These are phyloP conservation scores for Annulohypoxylon maeteangense DNA, from an alignment of 495 filamentous ascomycete species.

Conservation along the genomic window DNA sequence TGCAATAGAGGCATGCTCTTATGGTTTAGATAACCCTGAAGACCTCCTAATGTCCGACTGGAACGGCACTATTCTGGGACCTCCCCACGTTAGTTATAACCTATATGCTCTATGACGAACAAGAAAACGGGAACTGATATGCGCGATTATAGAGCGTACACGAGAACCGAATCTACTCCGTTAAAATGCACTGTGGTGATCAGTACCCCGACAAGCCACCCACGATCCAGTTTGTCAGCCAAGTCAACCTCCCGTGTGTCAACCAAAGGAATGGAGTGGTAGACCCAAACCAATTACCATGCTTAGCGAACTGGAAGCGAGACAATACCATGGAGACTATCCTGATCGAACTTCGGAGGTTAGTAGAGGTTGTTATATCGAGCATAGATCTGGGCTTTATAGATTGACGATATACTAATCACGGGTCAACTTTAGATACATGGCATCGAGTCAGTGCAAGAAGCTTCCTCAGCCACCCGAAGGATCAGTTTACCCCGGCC, in stretches of 20 bases:
- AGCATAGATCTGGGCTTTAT: too few relatives aligned
- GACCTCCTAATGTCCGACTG: constrained; percentile 98
- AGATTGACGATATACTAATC: constrained; percentile 36
- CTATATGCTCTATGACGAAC: not conserved
- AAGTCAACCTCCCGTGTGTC: constrained; percentile 95
- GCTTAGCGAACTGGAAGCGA: constrained; percentile 87
- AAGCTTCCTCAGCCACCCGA: constrained; percentile 95
- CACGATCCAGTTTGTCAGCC: constrained; percentile 87
- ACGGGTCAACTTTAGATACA: constrained; percentile 68
- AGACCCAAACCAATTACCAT: constrained; percentile 82
- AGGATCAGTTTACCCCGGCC: constrained; percentile 73
- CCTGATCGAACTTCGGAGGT: constrained; percentile 86
- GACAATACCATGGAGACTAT: constrained; percentile 95
- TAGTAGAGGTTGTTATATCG: not conserved
- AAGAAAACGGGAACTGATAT: constrained; percentile 19
- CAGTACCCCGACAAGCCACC: constrained; percentile 91
- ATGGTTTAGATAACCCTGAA: constrained; percentile 92
- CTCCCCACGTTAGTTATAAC: constrained; percentile 81
- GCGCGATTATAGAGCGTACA: constrained; percentile 76
- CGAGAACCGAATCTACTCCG: constrained; percentile 97
- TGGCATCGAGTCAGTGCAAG: constrained; percentile 93
- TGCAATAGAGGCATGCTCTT: constrained; percentile 88
- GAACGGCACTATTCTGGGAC: constrained; percentile 97
- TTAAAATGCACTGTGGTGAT: constrained; percentile 95
- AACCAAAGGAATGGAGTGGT: constrained; percentile 82